phyloP scores from a whole-genome alignment of 768 basidiomycete genomes.

The Pulveroboletus sp. region DNA sequence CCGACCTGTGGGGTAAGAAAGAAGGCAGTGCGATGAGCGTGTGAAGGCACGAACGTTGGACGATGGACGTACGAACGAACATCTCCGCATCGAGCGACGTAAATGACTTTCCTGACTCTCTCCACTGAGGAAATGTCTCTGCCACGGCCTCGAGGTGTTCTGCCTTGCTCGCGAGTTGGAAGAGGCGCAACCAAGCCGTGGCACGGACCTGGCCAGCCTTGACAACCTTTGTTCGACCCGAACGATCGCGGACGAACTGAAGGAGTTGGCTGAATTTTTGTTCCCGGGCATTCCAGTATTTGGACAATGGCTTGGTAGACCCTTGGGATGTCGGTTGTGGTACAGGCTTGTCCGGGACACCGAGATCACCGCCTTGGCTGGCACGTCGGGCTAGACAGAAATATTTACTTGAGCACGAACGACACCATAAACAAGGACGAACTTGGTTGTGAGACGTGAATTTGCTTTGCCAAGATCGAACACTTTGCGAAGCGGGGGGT shows the following conservation, averaged over 20 bases:
- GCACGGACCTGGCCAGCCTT: slow-evolving; percentile 37
- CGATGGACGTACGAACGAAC: slow-evolving; percentile 48
- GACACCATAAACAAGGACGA: slow-evolving; percentile 9
- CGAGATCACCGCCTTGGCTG: slow-evolving; percentile 10
- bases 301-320: not conserved
- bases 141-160: slow-evolving; percentile 46
- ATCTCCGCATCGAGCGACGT: slow-evolving; percentile 37
- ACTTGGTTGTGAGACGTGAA: slow-evolving; percentile 23
- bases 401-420: not conserved
- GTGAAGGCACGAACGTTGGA: not conserved
- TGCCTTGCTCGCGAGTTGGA: slow-evolving; percentile 45
- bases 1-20: slow-evolving; percentile 40
- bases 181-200: slow-evolving; percentile 46
- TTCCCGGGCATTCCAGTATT: slow-evolving; percentile 12
- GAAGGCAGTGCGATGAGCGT: not conserved
- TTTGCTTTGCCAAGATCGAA: slow-evolving; percentile 4
- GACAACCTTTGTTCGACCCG: slow-evolving; percentile 25
- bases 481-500: slow-evolving; percentile 1
- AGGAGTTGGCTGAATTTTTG: slow-evolving; percentile 19
- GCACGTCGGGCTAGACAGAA: slow-evolving; percentile 13
- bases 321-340: not conserved
- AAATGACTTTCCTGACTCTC: slow-evolving; percentile 40
- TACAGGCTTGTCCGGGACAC: not conserved
- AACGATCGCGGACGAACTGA: slow-evolving; percentile 27
- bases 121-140: slow-evolving; percentile 48